Percentiles rank a stretch among this genome's conserved stretches.
phyloP scores from a whole-genome alignment of 2,329 filamentous ascomycete genomes.

The Colletotrichum trifolii region DNA sequence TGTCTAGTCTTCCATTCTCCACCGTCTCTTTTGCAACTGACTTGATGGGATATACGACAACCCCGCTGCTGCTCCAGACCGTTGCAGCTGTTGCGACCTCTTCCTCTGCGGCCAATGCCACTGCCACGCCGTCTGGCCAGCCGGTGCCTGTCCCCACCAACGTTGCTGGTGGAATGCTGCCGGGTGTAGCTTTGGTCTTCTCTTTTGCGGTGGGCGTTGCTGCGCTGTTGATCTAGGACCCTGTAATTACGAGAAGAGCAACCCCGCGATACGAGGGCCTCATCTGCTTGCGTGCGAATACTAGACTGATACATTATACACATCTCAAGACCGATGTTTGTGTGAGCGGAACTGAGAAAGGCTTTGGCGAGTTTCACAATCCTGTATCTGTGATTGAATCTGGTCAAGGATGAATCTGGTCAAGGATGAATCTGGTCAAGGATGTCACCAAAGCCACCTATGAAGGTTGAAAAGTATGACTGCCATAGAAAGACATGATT shows the following conservation, averaged over 20 bases:
- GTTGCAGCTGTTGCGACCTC: constrained; percentile 40
- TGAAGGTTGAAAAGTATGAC: background rate
- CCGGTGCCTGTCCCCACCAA: constrained; percentile 9
- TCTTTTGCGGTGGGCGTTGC: constrained; percentile 6
- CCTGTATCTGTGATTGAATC: background rate
- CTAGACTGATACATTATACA: background rate
- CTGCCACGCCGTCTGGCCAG: constrained; percentile 3
- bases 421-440: background rate
- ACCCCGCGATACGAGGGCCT: too few relatives aligned
- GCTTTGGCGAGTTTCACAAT: too few relatives aligned
- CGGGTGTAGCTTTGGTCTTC: background rate
- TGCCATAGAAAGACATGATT: background rate
- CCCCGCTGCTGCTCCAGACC: constrained; percentile 42
- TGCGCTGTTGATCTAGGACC: background rate
- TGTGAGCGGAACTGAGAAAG: too few relatives aligned
- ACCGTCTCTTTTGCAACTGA: constrained; percentile 40
- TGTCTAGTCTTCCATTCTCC: constrained; percentile 42
- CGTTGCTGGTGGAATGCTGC: background rate
- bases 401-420: background rate
- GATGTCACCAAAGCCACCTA: background rate
- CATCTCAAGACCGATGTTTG: background rate
- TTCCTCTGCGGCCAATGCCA: background rate
- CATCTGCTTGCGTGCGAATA: too few relatives aligned
- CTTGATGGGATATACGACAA: constrained; percentile 40
- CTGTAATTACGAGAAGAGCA: too few relatives aligned